These are phyloP conservation scores for Marchantia polymorpha DNA, from an alignment of 225 moss, liverwort and hornwort species.

Conservation along the genomic window DNA sequence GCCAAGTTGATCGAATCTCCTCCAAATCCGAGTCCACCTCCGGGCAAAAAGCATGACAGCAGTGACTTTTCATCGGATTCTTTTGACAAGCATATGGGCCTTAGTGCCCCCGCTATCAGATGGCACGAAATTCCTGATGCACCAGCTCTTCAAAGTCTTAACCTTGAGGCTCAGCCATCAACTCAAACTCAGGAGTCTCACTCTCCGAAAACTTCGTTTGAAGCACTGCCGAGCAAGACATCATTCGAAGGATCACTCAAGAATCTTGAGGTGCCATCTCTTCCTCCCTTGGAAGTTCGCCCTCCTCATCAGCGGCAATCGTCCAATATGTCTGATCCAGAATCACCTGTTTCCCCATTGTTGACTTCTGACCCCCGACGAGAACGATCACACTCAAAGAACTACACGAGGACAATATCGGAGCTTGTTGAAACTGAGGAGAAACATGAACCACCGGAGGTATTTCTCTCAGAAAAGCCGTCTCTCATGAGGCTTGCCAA, in stretches of 20 bases:
- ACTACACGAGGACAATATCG: conserved; percentile 64
- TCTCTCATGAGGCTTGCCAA: conserved; percentile 51
- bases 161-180: conserved; percentile 30
- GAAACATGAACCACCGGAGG: conserved; percentile 36
- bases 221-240: conserved; percentile 32
- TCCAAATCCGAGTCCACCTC: conserved; percentile 60
- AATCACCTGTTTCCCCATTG: conserved; percentile 78
- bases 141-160: conserved; percentile 26
- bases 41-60: conserved; percentile 46
- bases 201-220: conserved; percentile 38
- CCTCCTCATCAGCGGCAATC: conserved; percentile 48
- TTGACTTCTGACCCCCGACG: conserved; percentile 57
- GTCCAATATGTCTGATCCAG: conserved; percentile 67
- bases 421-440: conserved; percentile 49
- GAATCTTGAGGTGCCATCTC: conserved; percentile 35
- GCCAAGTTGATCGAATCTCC: conserved; percentile 61
- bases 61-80: conserved; percentile 44
- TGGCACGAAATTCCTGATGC: conserved; percentile 47
- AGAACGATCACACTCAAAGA: conserved; percentile 78
- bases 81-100: conserved; percentile 41
- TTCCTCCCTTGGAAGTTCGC: conserved; percentile 46
- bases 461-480: conserved; percentile 33
- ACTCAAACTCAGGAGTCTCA: conserved; percentile 28
- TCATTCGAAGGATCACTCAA: conserved; percentile 30
- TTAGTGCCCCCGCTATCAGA: conserved; percentile 39